These are phyloP conservation scores for Inga leiocalycina DNA, from an alignment of 306 rosid species.

Conservation along the genomic window DNA sequence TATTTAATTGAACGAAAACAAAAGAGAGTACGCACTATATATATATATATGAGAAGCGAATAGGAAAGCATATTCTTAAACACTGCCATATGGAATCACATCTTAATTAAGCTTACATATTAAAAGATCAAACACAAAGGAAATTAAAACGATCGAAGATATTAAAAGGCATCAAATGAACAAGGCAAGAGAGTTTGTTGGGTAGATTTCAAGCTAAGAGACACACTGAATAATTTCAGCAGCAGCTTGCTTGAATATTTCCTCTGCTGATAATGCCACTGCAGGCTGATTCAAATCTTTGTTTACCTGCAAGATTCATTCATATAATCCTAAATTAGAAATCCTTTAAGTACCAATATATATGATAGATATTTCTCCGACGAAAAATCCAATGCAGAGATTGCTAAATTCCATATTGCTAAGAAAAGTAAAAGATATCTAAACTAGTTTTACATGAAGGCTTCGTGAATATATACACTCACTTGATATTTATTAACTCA, in stretches of 20 bases:
- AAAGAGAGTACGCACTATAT: too few relatives aligned
- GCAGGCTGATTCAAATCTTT: not conserved
- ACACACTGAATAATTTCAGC: slow-evolving; percentile 41
- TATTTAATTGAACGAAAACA: too few relatives aligned
- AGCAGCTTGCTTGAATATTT: slow-evolving; percentile 47
- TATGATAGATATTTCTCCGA: not conserved
- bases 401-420: too few relatives aligned
- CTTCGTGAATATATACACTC: not conserved
- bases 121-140: not conserved
- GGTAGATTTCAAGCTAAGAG: not conserved
- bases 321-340: not conserved
- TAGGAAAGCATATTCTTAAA: not conserved
- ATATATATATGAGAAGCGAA: too few relatives aligned
- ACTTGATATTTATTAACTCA: not conserved
- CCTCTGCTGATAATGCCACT: slow-evolving; percentile 8
- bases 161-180: not conserved
- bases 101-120: not conserved
- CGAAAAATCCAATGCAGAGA: not conserved
- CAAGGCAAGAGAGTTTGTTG: not conserved
- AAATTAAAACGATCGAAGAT: not conserved
- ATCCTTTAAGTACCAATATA: not conserved
- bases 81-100: not conserved
- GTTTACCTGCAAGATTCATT: slow-evolving; percentile 23
- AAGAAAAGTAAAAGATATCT: too few relatives aligned
- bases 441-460: not conserved